Evolutionary conservation across 108 stramenopile genomes (phyloP), one percentile per base, ranked within the genome.

Genomic region (Chaetoceros tenuissimus): DNA sequence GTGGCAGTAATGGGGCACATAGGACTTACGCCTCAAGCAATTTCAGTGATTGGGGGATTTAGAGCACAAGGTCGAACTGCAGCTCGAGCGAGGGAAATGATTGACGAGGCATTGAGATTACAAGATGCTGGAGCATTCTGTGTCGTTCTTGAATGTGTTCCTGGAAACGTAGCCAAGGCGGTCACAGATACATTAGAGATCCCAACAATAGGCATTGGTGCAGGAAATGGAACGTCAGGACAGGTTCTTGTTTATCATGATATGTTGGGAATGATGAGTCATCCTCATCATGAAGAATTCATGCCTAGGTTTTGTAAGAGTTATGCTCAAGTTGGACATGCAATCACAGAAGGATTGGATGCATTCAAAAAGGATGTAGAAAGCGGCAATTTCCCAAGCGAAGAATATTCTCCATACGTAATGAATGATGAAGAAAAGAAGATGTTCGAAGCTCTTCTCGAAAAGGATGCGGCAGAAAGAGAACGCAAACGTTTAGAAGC

Each of bases 121-220:
- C 94, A 97, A 63, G 96, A 96, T 53, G 96, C 96, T 0, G 98
- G 98, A 1, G 91, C 87, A 31, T 97, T 97, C 70, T 84, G 89
- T 2, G 57, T 96, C 20, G 98, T 99, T 13, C 63, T 98, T 25
- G 98, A 99, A 76, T 98, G 97, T 60, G 94, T 99, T 5, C 98
- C 98, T 2, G 75, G 74, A 30, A 84, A 85, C 60, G 97, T 99
- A 5, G 98, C 88, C 24, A 57, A 69, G 16, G 94, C 87, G 21
- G 83, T 98, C 55, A 93, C 98, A 0, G 81, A 92, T 30, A 85
- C 92, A 18, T 64, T 99, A 31, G 94, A 96, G 61, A 94, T 99
- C 48, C 97, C 98, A 18, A 96, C 94, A 28, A 98, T 99, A 67
- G 98, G 98, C 28, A 99, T 99, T 34, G 98, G 98, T 34, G 97